Conservation (phyloP, 78 protist genomes). For the Dictyostelium capitatum region DNA sequence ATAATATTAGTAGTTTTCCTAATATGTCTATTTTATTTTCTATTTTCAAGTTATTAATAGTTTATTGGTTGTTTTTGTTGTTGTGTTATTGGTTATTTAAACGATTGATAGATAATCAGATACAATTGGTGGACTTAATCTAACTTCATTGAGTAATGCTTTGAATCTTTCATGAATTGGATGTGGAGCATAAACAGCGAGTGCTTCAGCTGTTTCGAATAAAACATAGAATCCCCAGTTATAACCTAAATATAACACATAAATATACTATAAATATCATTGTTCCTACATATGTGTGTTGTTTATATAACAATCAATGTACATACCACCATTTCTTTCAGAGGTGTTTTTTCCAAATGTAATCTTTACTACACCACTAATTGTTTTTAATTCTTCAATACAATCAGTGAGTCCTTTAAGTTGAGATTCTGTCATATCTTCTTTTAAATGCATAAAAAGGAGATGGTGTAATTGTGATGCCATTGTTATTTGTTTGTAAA, state of each 20-base stretch:
- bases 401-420: constrained; percentile 6
- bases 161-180: constrained; percentile 43
- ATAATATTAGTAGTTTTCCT: too few species aligned
- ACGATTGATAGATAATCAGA: constrained; percentile 22
- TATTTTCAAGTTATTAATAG: too few species aligned
- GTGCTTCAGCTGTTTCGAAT: background rate
- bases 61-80: too few species aligned
- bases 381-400: constrained; percentile 17
- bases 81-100: background rate
- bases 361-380: constrained; percentile 55
- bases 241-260: background rate
- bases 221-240: constrained; percentile 72
- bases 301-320: background rate
- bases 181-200: constrained; percentile 47
- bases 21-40: background rate
- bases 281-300: background rate
- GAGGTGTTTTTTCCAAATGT: constrained; percentile 55
- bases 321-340: constrained; percentile 70
- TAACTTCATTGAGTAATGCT: constrained; percentile 19
- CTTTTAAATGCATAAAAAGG: constrained; percentile 47
- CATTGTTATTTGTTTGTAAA: background rate
- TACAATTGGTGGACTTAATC: constrained; percentile 36
- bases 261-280: background rate
- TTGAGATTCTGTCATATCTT: constrained; percentile 29
- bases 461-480: constrained; percentile 64